These are phyloP conservation scores for Coprinellus micaceus DNA, from an alignment of 768 basidiomycete genomes.

Conservation along the genomic window DNA sequence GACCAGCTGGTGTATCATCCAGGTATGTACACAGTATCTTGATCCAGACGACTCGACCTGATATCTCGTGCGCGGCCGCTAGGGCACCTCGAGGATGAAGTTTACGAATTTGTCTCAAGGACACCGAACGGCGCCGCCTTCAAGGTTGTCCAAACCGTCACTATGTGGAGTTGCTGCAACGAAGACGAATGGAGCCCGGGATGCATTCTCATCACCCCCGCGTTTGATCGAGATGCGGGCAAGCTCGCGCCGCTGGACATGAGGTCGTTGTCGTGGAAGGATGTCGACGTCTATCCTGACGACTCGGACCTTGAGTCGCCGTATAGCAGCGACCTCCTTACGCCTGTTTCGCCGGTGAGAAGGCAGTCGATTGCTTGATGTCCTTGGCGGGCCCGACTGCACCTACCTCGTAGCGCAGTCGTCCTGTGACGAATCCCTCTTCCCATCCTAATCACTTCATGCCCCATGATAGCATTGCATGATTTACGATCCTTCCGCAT, in stretches of 20 bases:
- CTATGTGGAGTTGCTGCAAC: conserved; percentile 48
- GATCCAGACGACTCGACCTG: neutral
- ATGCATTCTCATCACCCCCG: conserved; percentile 24
- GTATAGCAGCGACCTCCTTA: neutral
- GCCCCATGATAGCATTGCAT: too few relatives aligned
- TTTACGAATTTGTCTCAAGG: conserved; percentile 40
- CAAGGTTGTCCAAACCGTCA: conserved; percentile 30
- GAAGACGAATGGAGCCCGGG: conserved; percentile 39
- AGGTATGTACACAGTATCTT: conserved; percentile 24
- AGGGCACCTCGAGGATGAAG: conserved; percentile 37
- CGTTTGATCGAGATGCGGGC: conserved; percentile 1
- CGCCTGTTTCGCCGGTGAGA: neutral
- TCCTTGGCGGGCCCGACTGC: neutral
- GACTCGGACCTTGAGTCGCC: conserved; percentile 2
- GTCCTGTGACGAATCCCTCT: too few relatives aligned
- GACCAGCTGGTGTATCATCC: conserved; percentile 30
- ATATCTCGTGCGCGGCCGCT: neutral
- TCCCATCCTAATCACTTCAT: too few relatives aligned
- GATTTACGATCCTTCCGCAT: too few relatives aligned
- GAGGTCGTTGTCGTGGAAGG: neutral
- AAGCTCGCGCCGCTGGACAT: neutral
- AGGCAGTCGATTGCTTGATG: neutral
- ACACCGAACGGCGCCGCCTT: conserved; percentile 29
- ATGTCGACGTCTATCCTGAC: conserved; percentile 6
- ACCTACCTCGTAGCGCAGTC: too few relatives aligned